Base-by-base conservation (phyloP, 2,329 filamentous ascomycete genomes). In the Hypoxylon sp. region DNA sequence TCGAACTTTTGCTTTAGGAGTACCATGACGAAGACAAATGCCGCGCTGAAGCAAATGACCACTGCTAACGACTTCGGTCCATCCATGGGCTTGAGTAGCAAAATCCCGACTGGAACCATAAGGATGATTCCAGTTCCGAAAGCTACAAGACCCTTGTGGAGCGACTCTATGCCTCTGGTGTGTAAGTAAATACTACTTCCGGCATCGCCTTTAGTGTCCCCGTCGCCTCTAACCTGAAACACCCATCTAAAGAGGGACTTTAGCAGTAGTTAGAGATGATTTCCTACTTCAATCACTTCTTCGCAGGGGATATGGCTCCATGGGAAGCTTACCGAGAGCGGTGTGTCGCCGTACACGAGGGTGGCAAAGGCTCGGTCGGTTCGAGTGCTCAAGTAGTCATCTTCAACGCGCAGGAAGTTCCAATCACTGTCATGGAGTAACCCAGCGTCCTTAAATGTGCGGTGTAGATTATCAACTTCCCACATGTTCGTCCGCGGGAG, bases 171-270 rank as follows among this genome's bases (percentile, higher is more conserved):
- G n/a, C 60, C 52, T 2, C 24, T 26, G 5, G 53, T 63, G 29
- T 46, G 24, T 3, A 63, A 46, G 37, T 57, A 51, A n/a, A 57
- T 44, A 6, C 14, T 22, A 14, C 24, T 14, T 24, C 1, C 35
- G 26, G 39, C 47, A n/a, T 44, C 17, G n/a, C n/a, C 13, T 8
- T 42, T 47, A 19, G 35, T 14, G 10, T 31, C n/a, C 24, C 24
- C 31, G 2, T 13, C 13, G 14, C 26, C 33, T 24, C 24, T 63
- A 6, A 24, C 35, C 14, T 46, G 44, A 46, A 52, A 63, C 6
- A 63, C n/a, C 51, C 60, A 50, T 39, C 60, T 47, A 11, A 63
- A 63, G 1, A 52, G 5, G 17, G 14, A 52, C 60, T 63, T 52
- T 11, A 3, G 24, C 11, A 13, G 17, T 22, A 9, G 29, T 63